These are phyloP conservation scores for Chloroidium sp. DNA, from an alignment of 163 green algal genomes.

Conservation along the genomic window DNA sequence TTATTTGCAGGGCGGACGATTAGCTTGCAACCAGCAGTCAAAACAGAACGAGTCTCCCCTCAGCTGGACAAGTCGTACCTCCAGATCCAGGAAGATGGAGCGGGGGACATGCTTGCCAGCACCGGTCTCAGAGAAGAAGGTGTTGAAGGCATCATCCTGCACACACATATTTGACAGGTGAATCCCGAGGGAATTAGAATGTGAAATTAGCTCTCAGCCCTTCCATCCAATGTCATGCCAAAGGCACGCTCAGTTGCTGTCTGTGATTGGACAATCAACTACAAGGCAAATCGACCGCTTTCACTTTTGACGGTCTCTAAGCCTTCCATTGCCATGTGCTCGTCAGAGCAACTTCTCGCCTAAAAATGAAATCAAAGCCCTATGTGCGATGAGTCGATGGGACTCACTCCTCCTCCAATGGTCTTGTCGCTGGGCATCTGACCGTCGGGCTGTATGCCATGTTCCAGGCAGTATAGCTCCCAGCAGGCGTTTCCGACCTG, in stretches of 20 bases:
- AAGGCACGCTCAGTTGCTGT: too few relatives aligned
- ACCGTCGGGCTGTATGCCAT: constrained; percentile 85
- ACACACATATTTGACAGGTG: not conserved
- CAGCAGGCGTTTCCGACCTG: constrained; percentile 96
- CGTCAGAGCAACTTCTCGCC: too few relatives aligned
- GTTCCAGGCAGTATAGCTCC: constrained; percentile 90
- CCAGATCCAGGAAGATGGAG: constrained; percentile 96
- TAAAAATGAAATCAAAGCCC: not conserved
- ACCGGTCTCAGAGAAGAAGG: constrained; percentile 98
- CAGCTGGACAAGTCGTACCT: constrained; percentile 30
- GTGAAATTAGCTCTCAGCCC: too few relatives aligned
- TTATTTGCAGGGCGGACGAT: too few relatives aligned
- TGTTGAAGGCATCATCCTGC: constrained; percentile 97
- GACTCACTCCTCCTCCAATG: constrained; percentile 58
- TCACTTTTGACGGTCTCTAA: too few relatives aligned
- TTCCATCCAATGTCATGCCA: too few relatives aligned
- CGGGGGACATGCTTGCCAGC: constrained; percentile 98
- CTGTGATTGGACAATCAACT: too few relatives aligned
- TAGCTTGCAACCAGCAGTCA: too few relatives aligned
- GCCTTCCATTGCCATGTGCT: too few relatives aligned
- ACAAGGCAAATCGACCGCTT: too few relatives aligned
- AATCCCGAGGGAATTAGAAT: too few relatives aligned
- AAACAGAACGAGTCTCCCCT: not conserved
- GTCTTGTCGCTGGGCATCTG: constrained; percentile 94
- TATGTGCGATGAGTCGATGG: not conserved